Base-by-base conservation (phyloP, 2,329 filamentous ascomycete species). In the Gliomastix tumulicola region DNA sequence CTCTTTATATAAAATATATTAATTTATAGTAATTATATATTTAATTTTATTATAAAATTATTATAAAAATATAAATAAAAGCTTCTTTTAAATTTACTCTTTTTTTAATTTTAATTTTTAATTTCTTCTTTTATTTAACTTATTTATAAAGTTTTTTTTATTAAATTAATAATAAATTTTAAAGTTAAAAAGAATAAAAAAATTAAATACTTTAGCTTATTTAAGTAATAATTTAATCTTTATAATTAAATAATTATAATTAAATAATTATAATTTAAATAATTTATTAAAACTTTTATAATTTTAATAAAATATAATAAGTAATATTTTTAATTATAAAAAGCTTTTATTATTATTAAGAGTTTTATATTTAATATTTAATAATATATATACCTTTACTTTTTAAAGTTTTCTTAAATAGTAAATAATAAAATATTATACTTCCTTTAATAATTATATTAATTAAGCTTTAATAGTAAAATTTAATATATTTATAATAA, bases 341-440 rank as follows among this genome's bases (percentile, higher is more conserved):
- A 25, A 25, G n/a, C 52, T 54, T 31, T 33, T 47, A 31, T 55
- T 30, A n/a, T 27, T 27, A 5, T 27, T 27, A 27, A 27, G 23
- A 12, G 12, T 27, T 7, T 27, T 27, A 12, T 27, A 4, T 27
- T 27, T 27, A 27, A 27, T 27, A 27, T 27, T 27, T 12, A 12
- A 27, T 27, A 27, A 27, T 7, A 12, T 4, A 27, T 27, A 27
- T 4, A 7, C 33, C 32, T 25, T 27, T 30, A 31, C 17, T 31
- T 35, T 30, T 35, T 32, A 32, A 7, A 15, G 13, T 35, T 27
- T 18, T 31, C 30, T 39, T 16, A 17, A 34, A 30, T 30, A 33
- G 31, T 34, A 38, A 19, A n/a, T 30, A 30, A 22, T 28, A 34
- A 12, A n/a, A 36, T 30, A n/a, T n/a, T n/a, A n/a, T n/a, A n/a